Conservation (phyloP, 78 protist species). For the Bigelowiella natans region DNA sequence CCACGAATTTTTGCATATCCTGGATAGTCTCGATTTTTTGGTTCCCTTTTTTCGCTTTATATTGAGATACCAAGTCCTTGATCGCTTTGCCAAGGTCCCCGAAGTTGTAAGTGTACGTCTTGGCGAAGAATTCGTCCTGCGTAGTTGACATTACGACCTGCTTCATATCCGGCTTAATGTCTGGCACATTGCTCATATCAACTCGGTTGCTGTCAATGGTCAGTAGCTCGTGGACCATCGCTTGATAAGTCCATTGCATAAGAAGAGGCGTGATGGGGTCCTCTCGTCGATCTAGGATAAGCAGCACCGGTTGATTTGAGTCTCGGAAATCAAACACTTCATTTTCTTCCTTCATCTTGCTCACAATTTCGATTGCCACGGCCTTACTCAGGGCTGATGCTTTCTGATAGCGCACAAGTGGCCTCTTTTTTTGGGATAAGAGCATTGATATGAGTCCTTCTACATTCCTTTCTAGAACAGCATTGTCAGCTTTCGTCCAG, state of each 20-base stretch:
- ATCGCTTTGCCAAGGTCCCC: slow-evolving; percentile 8
- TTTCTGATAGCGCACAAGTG: slow-evolving; percentile 8
- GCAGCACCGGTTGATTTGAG: background rate
- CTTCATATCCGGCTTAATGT: background rate
- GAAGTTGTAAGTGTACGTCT: background rate
- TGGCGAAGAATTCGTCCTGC: background rate
- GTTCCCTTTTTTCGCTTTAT: background rate
- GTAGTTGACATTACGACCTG: background rate
- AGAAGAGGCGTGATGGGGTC: slow-evolving; percentile 37
- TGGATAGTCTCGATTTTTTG: slow-evolving; percentile 15
- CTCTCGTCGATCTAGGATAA: slow-evolving; percentile 21
- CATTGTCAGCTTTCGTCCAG: background rate
- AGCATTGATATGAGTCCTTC: background rate
- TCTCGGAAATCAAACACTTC: background rate
- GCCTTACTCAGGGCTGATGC: background rate
- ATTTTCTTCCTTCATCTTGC: background rate
- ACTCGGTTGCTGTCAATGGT: background rate
- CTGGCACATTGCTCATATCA: background rate
- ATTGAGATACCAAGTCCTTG: background rate
- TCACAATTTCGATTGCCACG: background rate
- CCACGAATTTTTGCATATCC: slow-evolving; percentile 22
- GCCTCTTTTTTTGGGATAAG: background rate
- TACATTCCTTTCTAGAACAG: background rate
- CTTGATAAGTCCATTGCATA: slow-evolving; percentile 34
- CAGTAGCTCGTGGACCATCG: slow-evolving; percentile 31